Evolutionary conservation across 495 filamentous ascomycete species (phyloP).

Genomic region (Tuber microsphaerosporum): DNA sequence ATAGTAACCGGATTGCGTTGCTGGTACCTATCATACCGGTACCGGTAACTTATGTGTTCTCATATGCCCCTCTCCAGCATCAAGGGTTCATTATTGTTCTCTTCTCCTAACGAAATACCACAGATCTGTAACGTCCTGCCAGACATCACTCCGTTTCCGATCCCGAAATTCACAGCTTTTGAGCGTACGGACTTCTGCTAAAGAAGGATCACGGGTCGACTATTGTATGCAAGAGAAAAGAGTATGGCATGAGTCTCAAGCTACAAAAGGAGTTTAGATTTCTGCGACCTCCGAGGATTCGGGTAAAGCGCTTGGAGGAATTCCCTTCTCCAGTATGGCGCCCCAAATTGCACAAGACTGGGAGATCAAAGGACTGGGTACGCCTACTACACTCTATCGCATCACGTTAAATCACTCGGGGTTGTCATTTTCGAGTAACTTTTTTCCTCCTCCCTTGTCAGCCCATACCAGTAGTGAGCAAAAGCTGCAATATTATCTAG

Average conservation of each 20-base stretch:
- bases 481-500: background rate
- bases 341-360: background rate
- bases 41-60: background rate
- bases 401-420: background rate
- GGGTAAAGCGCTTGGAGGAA: background rate
- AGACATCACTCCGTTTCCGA: no score
- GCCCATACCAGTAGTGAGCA: background rate
- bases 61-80: background rate
- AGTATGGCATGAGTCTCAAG: no score
- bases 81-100: background rate
- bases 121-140: background rate
- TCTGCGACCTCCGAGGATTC: no score
- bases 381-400: background rate
- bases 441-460: background rate
- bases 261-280: no score
- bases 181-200: no score
- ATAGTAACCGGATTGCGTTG: background rate
- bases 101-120: background rate
- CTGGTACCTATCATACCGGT: background rate
- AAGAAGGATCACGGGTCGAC: no score
- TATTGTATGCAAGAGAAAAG: no score
- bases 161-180: no score
- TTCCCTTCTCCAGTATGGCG: background rate
- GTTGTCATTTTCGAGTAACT: background rate
- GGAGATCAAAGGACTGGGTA: background rate